Percentiles rank a stretch among this genome's conserved stretches.
phyloP scores from a whole-genome alignment of 2,329 filamentous ascomycete genomes.

The Septoria petroselini region DNA sequence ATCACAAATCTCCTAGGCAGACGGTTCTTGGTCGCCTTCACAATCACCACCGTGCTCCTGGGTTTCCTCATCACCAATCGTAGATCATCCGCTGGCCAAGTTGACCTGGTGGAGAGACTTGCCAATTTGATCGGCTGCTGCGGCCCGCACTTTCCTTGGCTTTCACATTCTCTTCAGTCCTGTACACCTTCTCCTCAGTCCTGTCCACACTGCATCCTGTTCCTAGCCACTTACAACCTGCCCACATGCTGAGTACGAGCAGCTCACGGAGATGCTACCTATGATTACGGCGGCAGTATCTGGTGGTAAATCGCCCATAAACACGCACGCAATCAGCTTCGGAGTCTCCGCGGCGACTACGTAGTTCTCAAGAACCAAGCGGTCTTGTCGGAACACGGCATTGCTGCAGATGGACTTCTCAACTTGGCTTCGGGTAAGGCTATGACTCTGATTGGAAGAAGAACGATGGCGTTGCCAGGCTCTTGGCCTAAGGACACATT shows the following conservation, averaged over 20 bases:
- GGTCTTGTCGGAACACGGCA: not conserved
- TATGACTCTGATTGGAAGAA: not conserved
- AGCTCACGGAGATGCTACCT: too few relatives aligned
- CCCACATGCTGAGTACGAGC: too few relatives aligned
- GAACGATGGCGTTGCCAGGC: not conserved
- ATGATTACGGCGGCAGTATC: too few relatives aligned
- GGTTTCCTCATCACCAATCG: not conserved
- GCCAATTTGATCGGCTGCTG: too few relatives aligned
- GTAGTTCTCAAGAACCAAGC: not conserved
- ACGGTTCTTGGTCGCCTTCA: not conserved
- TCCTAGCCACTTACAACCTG: too few relatives aligned
- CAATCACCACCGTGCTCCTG: not conserved
- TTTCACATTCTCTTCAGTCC: too few relatives aligned
- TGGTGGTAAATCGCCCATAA: too few relatives aligned
- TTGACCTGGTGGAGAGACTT: too few relatives aligned
- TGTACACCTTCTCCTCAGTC: too few relatives aligned
- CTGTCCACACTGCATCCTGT: too few relatives aligned
- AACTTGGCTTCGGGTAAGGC: not conserved
- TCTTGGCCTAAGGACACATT: not conserved
- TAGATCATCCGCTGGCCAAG: too few relatives aligned
- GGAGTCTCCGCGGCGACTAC: not conserved
- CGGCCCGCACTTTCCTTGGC: too few relatives aligned
- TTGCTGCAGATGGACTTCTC: not conserved
- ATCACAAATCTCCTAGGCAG: not conserved
- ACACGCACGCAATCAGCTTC: not conserved